A percentile compares a stretch with the other conserved stretches of the same genome.
phyloP scores from a whole-genome alignment of 2,329 filamentous ascomycete species.

The Aspergillus bombycis region DNA sequence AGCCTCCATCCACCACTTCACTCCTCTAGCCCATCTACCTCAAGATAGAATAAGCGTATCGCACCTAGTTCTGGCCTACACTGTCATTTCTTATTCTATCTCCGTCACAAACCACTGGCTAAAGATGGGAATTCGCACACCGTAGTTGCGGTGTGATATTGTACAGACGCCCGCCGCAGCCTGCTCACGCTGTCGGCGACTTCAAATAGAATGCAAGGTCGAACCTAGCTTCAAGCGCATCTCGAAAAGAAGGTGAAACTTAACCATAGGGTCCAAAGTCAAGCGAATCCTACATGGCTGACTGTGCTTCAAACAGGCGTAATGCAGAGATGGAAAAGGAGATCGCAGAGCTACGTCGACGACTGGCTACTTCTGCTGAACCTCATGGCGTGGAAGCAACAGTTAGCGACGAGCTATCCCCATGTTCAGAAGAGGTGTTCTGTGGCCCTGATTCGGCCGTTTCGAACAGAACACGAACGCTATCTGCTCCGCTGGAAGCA shows the following conservation, averaged over 20 bases:
- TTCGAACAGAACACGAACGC: slow-evolving; percentile 30
- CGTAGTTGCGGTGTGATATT: slow-evolving; percentile 67
- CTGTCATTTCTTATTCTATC: not conserved
- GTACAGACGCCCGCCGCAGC: slow-evolving; percentile 64
- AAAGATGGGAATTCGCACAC: slow-evolving; percentile 9
- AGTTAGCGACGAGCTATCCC: slow-evolving; percentile 35
- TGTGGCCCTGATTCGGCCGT: slow-evolving; percentile 34
- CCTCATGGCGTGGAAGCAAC: slow-evolving; percentile 28
- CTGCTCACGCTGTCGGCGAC: slow-evolving; percentile 64
- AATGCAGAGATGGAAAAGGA: slow-evolving; percentile 66
- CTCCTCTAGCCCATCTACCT: slow-evolving; percentile 9
- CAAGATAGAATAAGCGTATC: slow-evolving; percentile 4
- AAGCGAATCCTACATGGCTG: slow-evolving; percentile 6
- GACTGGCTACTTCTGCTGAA: slow-evolving; percentile 41
- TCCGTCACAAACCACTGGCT: slow-evolving; percentile 17
- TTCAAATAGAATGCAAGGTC: slow-evolving; percentile 65
- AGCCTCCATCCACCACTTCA: slow-evolving; percentile 24
- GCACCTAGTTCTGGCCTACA: not conserved
- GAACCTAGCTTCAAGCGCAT: slow-evolving; percentile 69
- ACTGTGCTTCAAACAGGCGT: slow-evolving; percentile 47
- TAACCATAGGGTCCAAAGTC: not conserved
- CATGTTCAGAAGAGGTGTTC: slow-evolving; percentile 39
- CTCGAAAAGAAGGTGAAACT: slow-evolving; percentile 57
- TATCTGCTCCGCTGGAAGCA: slow-evolving; percentile 38
- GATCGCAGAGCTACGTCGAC: slow-evolving; percentile 52